A percentile compares a stretch with the other conserved stretches of the same genome.
phyloP scores from a whole-genome alignment of 208 protist genomes.

The Phytomonas sp. region DNA sequence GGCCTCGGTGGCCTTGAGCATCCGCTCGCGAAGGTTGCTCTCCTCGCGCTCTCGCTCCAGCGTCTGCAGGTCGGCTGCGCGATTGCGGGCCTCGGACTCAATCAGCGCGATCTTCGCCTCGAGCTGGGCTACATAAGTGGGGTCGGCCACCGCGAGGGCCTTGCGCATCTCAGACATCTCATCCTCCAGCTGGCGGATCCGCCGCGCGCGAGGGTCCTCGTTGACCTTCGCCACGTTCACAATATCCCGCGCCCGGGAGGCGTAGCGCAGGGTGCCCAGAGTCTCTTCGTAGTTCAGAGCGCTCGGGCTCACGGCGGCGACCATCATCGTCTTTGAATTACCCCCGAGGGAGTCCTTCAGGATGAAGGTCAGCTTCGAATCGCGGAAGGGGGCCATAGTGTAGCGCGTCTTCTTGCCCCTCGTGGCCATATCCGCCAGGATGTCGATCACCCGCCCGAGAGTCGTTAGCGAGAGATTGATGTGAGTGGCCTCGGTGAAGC shows the following conservation, averaged over 20 bases:
- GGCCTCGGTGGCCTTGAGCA: constrained; percentile 38
- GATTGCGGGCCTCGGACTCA: constrained; percentile 49
- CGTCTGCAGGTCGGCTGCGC: constrained; percentile 41
- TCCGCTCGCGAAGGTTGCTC: constrained; percentile 31
- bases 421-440: constrained; percentile 33
- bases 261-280: constrained; percentile 79
- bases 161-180: constrained; percentile 34
- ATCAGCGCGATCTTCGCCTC: constrained; percentile 49
- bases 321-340: constrained; percentile 90
- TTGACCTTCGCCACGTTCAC: constrained; percentile 52
- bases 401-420: constrained; percentile 3
- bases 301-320: constrained; percentile 86
- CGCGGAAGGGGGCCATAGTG: constrained; percentile 53
- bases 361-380: constrained; percentile 77
- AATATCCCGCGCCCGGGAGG: constrained; percentile 48
- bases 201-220: constrained; percentile 47
- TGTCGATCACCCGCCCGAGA: constrained; percentile 78
- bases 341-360: constrained; percentile 78
- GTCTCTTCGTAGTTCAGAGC: constrained; percentile 81
- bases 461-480: constrained; percentile 87
- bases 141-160: constrained; percentile 23
- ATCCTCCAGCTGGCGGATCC: constrained; percentile 55
- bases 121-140: constrained; percentile 28
- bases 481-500: constrained; percentile 63
- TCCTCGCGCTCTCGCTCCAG: constrained; percentile 43